phyloP scores from a whole-genome alignment of 805 yeast genomes.

The Suhomyces faveliae region DNA sequence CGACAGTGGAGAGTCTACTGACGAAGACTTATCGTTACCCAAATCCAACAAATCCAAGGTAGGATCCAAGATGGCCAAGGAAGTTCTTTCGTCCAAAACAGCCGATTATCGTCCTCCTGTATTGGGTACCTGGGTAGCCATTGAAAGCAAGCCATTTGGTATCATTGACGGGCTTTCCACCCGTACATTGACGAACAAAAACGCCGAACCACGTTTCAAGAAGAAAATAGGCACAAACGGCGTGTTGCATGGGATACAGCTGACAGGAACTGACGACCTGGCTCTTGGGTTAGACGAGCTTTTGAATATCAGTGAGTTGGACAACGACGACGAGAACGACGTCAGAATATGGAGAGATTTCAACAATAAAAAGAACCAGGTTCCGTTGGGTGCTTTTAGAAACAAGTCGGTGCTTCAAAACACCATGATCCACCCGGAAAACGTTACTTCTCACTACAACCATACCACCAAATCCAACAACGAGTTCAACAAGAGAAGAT shows the following conservation, averaged over 20 bases:
- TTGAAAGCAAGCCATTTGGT: constrained; percentile 78
- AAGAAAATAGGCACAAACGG: constrained; percentile 5
- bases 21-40: constrained; percentile 78
- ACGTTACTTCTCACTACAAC: constrained; percentile 23
- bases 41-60: constrained; percentile 48
- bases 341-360: constrained; percentile 47
- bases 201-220: constrained; percentile 18
- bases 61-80: constrained; percentile 86
- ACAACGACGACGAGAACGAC: constrained; percentile 63
- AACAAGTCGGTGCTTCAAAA: constrained; percentile 52
- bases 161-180: constrained; percentile 94
- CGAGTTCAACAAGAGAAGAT: constrained; percentile 26
- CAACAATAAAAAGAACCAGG: constrained; percentile 44
- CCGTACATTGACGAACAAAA: constrained; percentile 51
- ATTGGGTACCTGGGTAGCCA: constrained; percentile 87
- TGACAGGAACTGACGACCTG: constrained; percentile 28
- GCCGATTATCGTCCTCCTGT: constrained; percentile 89
- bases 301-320: constrained; percentile 83
- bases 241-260: not conserved
- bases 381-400: constrained; percentile 89
- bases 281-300: constrained; percentile 69
- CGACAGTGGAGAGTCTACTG: constrained; percentile 87
- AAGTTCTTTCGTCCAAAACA: constrained; percentile 82
- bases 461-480: constrained; percentile 26
- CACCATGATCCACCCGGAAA: constrained; percentile 22